phyloP scores from a whole-genome alignment of 257 asterid genomes.

The Anisodus tanguticus region DNA sequence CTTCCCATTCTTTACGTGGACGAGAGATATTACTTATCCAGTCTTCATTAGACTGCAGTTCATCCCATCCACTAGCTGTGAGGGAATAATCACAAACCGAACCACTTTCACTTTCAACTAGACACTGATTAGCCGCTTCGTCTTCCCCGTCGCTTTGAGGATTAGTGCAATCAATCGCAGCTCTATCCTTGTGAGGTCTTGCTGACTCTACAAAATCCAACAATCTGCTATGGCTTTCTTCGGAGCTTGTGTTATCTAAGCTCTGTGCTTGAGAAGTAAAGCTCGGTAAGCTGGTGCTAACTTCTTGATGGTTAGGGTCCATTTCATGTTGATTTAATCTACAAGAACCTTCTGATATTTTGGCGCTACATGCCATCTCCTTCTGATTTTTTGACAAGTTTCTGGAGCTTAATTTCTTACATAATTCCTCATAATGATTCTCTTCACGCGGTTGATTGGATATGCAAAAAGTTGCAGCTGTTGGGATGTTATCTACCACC shows the following conservation, averaged over 20 bases:
- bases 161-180: too few species aligned
- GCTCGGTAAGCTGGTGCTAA: constrained; percentile 26
- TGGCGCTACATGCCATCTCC: constrained; percentile 27
- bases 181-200: constrained; percentile 17
- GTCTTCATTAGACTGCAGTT: constrained; percentile 50
- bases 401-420: neutral
- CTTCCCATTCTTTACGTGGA: constrained; percentile 90
- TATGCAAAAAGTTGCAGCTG: constrained; percentile 22
- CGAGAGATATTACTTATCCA: constrained; percentile 82
- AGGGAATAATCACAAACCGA: constrained; percentile 56
- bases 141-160: too few species aligned
- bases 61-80: constrained; percentile 60
- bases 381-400: constrained; percentile 23
- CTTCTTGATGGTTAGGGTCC: constrained; percentile 26
- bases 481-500: constrained; percentile 4
- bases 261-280: constrained; percentile 28
- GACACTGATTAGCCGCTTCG: neutral
- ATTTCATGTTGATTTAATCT: constrained; percentile 31
- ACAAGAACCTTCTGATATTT: constrained; percentile 32
- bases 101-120: constrained; percentile 43
- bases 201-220: constrained; percentile 30
- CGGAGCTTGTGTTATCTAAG: constrained; percentile 35
- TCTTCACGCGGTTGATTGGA: constrained; percentile 36
- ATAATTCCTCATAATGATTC: constrained; percentile 31
- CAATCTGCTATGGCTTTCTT: constrained; percentile 27